Conservation (phyloP, 305 asterid genomes). For the Nicotiana rustica region DNA sequence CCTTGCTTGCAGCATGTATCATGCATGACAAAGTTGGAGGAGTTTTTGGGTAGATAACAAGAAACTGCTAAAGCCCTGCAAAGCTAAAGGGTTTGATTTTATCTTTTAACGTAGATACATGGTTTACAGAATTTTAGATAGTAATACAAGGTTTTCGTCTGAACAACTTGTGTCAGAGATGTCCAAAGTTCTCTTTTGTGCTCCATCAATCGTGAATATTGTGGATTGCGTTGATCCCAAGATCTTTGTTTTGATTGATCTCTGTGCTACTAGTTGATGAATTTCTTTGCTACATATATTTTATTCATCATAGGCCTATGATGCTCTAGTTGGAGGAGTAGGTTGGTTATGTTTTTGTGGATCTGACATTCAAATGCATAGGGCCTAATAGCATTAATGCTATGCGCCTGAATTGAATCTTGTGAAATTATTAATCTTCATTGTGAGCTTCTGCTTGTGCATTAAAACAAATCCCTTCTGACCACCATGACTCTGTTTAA, state of each 20-base stretch:
- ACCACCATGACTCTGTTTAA: background rate
- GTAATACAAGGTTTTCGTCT: conserved; percentile 25
- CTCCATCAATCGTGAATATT: background rate
- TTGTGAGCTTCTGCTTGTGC: background rate
- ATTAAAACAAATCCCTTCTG: background rate
- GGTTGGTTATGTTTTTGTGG: background rate
- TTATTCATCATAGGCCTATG: background rate
- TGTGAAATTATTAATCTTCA: background rate
- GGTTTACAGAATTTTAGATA: conserved; percentile 25
- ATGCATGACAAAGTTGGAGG: conserved; percentile 25
- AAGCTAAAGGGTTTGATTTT: conserved; percentile 23
- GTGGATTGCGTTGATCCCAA: background rate
- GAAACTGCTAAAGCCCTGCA: background rate
- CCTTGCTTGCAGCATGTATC: conserved; percentile 26
- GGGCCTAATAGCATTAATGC: background rate
- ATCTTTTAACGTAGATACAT: background rate
- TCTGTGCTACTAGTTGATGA: conserved; percentile 1
- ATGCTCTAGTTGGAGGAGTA: background rate
- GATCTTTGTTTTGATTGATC: conserved; percentile 6
- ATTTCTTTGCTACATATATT: background rate
- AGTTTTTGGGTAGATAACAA: conserved; percentile 20
- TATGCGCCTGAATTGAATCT: background rate
- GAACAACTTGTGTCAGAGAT: background rate
- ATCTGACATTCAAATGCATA: background rate
- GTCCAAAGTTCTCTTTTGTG: background rate